Conservation (phyloP, 495 filamentous ascomycete species). For the Ramalina peruviana region DNA sequence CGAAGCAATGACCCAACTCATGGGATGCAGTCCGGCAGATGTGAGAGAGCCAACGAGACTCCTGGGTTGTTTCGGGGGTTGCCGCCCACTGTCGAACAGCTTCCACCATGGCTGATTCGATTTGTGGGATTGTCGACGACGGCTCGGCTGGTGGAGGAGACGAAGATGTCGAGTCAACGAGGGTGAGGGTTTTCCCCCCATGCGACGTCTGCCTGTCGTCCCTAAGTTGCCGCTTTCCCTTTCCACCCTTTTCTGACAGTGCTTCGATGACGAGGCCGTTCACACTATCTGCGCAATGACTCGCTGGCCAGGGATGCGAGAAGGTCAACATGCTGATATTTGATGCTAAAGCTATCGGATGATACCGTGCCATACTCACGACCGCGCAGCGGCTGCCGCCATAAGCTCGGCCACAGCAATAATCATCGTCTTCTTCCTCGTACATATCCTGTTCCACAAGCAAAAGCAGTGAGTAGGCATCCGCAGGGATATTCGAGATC, state of each 20-base stretch:
- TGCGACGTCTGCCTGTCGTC: not conserved
- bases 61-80: not conserved
- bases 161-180: slow-evolving; percentile 1
- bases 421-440: slow-evolving; percentile 52
- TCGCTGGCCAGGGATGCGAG: slow-evolving; percentile 47
- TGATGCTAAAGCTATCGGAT: slow-evolving; percentile 34
- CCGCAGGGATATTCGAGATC: slow-evolving; percentile 38
- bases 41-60: slow-evolving; percentile 39
- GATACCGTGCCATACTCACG: slow-evolving; percentile 45
- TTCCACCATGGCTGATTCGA: not conserved
- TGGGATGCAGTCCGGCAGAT: slow-evolving; percentile 44
- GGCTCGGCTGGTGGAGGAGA: not conserved
- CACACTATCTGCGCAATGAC: slow-evolving; percentile 42
- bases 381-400: slow-evolving; percentile 46
- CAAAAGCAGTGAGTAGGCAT: slow-evolving; percentile 47
- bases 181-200: not conserved
- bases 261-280: slow-evolving; percentile 2
- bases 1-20: slow-evolving; percentile 55
- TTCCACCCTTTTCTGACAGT: not conserved
- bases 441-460: slow-evolving; percentile 49
- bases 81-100: slow-evolving; percentile 8
- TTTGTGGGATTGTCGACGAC: not conserved
- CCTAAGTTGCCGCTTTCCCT: not conserved
- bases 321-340: slow-evolving; percentile 27
- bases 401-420: slow-evolving; percentile 54